Percentiles rank a stretch among this genome's conserved stretches.
These are phyloP conservation scores for Solanum chiquidenum DNA, from an alignment of 257 asterid genomes.

Conservation along the genomic window DNA sequence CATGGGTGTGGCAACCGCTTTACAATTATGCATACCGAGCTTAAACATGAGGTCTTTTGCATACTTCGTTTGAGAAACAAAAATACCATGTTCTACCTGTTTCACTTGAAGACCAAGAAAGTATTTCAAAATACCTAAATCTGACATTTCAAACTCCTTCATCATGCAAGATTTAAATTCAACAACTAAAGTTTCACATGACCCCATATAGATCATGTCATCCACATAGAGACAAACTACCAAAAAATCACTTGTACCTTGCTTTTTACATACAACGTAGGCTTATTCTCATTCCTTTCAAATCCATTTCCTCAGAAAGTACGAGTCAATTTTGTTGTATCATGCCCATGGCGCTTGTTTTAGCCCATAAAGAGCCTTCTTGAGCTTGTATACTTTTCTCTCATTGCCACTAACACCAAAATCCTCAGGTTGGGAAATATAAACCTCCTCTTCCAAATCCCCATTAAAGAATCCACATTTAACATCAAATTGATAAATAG, in stretches of 20 bases:
- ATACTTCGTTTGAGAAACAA: too few species aligned
- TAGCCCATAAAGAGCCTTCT: neutral
- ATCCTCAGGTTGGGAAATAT: neutral
- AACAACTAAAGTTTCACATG: neutral
- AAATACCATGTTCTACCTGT: too few species aligned
- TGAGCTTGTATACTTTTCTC: neutral
- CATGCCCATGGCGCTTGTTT: neutral
- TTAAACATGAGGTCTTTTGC: too few species aligned
- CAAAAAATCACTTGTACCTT: neutral
- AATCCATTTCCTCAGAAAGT: neutral
- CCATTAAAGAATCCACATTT: neutral
- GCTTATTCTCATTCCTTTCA: neutral
- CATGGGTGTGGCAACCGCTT: neutral
- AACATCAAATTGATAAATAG: neutral
- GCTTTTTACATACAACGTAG: neutral
- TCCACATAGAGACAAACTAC: neutral
- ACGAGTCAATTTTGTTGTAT: neutral
- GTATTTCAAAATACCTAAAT: neutral
- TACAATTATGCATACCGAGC: neutral
- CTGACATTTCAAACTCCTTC: neutral
- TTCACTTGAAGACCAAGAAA: neutral
- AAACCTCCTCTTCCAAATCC: too few species aligned
- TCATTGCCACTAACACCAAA: neutral
- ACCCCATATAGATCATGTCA: too few species aligned
- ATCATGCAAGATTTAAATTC: neutral